Evolutionary conservation across 2,329 filamentous ascomycete species (phyloP).

Genomic region (Stemphylium vesicarium): DNA sequence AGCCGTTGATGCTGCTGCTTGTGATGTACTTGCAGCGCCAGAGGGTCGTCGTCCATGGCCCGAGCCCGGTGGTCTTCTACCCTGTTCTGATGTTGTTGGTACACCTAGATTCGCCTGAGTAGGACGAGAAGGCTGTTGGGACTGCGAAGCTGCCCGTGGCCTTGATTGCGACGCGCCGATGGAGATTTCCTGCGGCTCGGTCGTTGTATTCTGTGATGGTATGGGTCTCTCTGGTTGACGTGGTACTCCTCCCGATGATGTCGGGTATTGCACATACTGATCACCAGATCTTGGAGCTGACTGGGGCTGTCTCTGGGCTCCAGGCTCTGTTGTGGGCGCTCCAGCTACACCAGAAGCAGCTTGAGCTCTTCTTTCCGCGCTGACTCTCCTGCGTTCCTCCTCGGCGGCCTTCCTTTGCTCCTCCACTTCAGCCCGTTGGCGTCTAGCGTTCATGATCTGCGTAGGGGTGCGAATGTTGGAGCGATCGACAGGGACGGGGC

Average conservation of each 20-base stretch:
- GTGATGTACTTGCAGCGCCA: conserved; percentile 41
- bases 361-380: conserved; percentile 67
- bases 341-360: conserved; percentile 60
- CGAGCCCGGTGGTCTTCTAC: conserved; percentile 39
- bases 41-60: conserved; percentile 42
- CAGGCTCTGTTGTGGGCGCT: conserved; percentile 38
- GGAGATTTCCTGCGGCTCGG: conserved; percentile 29
- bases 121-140: conserved; percentile 46
- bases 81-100: conserved; percentile 29
- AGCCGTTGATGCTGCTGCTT: conserved; percentile 36
- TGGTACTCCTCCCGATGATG: conserved; percentile 32
- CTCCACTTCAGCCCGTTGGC: conserved; percentile 68
- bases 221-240: conserved; percentile 40
- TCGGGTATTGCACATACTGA: conserved; percentile 36
- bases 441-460: conserved; percentile 89
- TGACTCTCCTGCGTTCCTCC: conserved; percentile 56
- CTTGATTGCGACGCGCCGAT: conserved; percentile 39
- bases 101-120: conserved; percentile 34
- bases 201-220: conserved; percentile 26
- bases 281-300: conserved; percentile 36
- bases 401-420: conserved; percentile 62
- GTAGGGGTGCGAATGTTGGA: conserved; percentile 79
- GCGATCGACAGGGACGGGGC: conserved; percentile 60
- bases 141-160: conserved; percentile 42
- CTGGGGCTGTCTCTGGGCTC: conserved; percentile 38